Evolutionary conservation across 2,329 filamentous ascomycete species (phyloP).

Genomic region (Cladosporium oxysporum): DNA sequence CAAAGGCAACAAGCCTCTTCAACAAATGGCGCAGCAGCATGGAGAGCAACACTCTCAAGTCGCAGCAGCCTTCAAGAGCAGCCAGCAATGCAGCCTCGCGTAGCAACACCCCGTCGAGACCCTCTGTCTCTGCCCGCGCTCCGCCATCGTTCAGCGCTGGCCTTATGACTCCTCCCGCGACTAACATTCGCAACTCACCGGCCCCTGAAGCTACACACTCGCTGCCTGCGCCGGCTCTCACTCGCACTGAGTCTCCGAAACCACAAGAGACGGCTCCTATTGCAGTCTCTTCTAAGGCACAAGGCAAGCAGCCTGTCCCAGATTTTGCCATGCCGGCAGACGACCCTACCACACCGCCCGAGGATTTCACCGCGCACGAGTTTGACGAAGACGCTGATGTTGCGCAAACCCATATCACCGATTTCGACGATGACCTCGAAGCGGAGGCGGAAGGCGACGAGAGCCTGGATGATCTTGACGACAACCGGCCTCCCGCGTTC

Average conservation of each 20-base stretch:
- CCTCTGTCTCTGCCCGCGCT: slow-evolving; percentile 37
- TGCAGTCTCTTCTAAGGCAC: slow-evolving; percentile 19
- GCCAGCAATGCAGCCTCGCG: slow-evolving; percentile 15
- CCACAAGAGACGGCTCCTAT: slow-evolving; percentile 10
- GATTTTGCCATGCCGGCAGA: slow-evolving; percentile 28
- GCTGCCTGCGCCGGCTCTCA: slow-evolving; percentile 28
- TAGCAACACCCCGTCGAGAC: slow-evolving; percentile 51
- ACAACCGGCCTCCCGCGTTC: slow-evolving; percentile 29
- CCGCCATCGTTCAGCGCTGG: slow-evolving; percentile 67
- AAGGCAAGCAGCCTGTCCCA: slow-evolving; percentile 23
- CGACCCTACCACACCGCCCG: slow-evolving; percentile 14
- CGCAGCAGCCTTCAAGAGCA: slow-evolving; percentile 45
- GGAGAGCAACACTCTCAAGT: slow-evolving; percentile 40
- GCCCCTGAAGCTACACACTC: slow-evolving; percentile 39
- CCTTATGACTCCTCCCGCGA: slow-evolving; percentile 85
- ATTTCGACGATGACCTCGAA: slow-evolving; percentile 53
- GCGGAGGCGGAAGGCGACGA: slow-evolving; percentile 27
- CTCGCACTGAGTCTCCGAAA: not conserved
- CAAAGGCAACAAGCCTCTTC: slow-evolving; percentile 85
- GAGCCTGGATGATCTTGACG: slow-evolving; percentile 27
- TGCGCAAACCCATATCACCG: slow-evolving; percentile 50
- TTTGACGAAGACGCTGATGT: slow-evolving; percentile 63
- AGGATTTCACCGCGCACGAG: slow-evolving; percentile 50
- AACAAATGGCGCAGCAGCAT: slow-evolving; percentile 83
- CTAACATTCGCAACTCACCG: slow-evolving; percentile 65